phyloP scores from a whole-genome alignment of 2,329 filamentous ascomycete species.

The Aspergillus pseudoglaucus region DNA sequence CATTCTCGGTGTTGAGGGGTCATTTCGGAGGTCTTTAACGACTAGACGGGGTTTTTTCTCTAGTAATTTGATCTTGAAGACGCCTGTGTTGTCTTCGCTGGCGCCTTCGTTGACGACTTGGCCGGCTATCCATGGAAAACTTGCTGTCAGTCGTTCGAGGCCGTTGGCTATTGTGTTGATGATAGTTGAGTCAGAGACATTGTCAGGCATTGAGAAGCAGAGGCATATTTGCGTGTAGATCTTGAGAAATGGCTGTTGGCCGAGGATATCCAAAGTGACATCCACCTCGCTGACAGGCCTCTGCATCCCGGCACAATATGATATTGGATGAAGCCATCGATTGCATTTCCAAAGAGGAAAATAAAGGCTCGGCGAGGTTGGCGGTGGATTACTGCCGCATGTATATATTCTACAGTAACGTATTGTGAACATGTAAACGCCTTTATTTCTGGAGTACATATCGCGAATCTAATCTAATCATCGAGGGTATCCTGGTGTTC shows the following conservation, averaged over 20 bases:
- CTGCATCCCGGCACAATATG: background rate
- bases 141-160: constrained; percentile 31
- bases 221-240: constrained; percentile 46
- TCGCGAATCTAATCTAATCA: background rate
- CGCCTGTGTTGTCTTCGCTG: constrained; percentile 20
- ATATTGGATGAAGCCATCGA: too few relatives aligned
- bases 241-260: constrained; percentile 35
- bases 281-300: background rate
- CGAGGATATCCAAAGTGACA: constrained; percentile 36
- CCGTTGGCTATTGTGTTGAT: constrained; percentile 29
- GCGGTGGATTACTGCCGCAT: too few relatives aligned
- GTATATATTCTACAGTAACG: too few relatives aligned
- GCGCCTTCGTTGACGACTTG: constrained; percentile 34
- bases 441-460: too few relatives aligned
- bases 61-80: constrained; percentile 36
- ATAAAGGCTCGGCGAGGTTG: background rate
- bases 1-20: constrained; percentile 33
- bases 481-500: background rate
- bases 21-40: constrained; percentile 39
- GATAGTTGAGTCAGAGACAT: constrained; percentile 16
- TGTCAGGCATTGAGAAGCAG: constrained; percentile 29
- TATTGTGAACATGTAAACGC: too few relatives aligned
- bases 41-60: constrained; percentile 28
- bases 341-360: background rate
- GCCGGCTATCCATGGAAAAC: constrained; percentile 46